Evolutionary conservation across 2,329 filamentous ascomycete genomes (phyloP).

Genomic region (Drechslerella dactyloides): DNA sequence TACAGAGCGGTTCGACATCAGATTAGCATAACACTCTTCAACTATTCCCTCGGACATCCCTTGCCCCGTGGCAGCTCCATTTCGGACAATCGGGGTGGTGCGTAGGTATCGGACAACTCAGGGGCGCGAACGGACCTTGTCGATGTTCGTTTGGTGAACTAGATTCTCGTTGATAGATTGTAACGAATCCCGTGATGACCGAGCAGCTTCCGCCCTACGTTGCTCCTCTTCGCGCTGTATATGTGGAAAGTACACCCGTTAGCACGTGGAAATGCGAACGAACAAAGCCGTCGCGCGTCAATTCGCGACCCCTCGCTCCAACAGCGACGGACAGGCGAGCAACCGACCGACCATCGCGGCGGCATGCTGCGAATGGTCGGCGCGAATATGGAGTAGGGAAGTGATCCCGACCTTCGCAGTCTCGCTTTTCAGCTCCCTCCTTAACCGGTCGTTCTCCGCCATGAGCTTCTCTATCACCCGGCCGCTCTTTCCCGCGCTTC

Average conservation of each 20-base stretch:
- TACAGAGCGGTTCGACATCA: slow-evolving; percentile 15
- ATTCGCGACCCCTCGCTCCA: not conserved
- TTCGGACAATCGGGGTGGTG: no score
- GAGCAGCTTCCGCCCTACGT: slow-evolving; percentile 55
- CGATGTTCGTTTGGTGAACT: slow-evolving; percentile 55
- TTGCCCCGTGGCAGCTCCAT: no score
- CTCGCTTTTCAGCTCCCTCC: slow-evolving; percentile 74
- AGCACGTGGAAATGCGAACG: slow-evolving; percentile 15
- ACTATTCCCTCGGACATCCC: no score
- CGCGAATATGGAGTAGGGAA: not conserved
- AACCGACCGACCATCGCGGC: slow-evolving; percentile 5
- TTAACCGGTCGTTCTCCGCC: slow-evolving; percentile 78
- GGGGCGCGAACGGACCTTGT: slow-evolving; percentile 49
- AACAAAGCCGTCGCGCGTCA: not conserved
- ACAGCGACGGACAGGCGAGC: not conserved
- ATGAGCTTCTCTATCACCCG: slow-evolving; percentile 81
- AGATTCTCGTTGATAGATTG: slow-evolving; percentile 55
- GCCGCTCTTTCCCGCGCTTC: slow-evolving; percentile 69
- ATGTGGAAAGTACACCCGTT: slow-evolving; percentile 8
- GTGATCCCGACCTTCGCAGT: slow-evolving; percentile 52
- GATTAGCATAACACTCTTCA: not conserved
- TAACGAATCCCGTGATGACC: slow-evolving; percentile 54
- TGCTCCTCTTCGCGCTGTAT: slow-evolving; percentile 54
- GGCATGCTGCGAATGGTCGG: not conserved
- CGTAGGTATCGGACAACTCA: not conserved